Evolutionary conservation across 2,329 filamentous ascomycete genomes (phyloP).

Genomic region (Colletotrichum sojae): DNA sequence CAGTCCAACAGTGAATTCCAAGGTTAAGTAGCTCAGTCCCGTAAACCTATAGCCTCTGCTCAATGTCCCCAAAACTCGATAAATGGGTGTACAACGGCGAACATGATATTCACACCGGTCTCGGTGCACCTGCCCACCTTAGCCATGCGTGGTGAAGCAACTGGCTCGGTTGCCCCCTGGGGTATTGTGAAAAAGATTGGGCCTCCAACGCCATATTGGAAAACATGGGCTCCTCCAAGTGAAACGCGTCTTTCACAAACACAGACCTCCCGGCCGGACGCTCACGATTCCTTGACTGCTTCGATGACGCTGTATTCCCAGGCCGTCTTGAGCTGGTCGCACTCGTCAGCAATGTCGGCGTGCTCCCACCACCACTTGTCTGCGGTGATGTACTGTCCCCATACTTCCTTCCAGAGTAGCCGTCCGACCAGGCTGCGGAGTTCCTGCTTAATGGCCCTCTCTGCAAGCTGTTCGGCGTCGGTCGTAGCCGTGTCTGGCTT

Average conservation of each 20-base stretch:
- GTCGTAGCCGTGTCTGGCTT: constrained; percentile 43
- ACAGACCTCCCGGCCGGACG: not conserved
- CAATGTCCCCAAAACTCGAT: constrained; percentile 22
- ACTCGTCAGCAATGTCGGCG: constrained; percentile 67
- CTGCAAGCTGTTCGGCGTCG: constrained; percentile 43
- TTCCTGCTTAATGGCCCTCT: constrained; percentile 57
- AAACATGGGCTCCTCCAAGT: constrained; percentile 13
- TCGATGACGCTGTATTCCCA: constrained; percentile 73
- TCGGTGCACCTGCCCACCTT: constrained; percentile 5
- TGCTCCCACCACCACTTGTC: constrained; percentile 76
- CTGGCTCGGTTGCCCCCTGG: constrained; percentile 13
- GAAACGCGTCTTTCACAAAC: not conserved
- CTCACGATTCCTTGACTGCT: constrained; percentile 62
- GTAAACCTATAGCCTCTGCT: constrained; percentile 2
- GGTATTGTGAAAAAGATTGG: constrained; percentile 35
- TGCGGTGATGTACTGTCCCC: constrained; percentile 67
- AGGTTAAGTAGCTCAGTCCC: constrained; percentile 9
- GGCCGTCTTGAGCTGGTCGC: constrained; percentile 65
- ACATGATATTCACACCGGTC: constrained; percentile 16
- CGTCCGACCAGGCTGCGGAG: constrained; percentile 67
- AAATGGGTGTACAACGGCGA: constrained; percentile 20
- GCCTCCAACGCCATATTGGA: constrained; percentile 35
- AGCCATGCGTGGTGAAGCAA: constrained; percentile 17
- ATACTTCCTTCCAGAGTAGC: constrained; percentile 73
- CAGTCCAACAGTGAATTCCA: constrained; percentile 20